phyloP scores from a whole-genome alignment of 305 asterid genomes.

The Striga hermonthica region DNA sequence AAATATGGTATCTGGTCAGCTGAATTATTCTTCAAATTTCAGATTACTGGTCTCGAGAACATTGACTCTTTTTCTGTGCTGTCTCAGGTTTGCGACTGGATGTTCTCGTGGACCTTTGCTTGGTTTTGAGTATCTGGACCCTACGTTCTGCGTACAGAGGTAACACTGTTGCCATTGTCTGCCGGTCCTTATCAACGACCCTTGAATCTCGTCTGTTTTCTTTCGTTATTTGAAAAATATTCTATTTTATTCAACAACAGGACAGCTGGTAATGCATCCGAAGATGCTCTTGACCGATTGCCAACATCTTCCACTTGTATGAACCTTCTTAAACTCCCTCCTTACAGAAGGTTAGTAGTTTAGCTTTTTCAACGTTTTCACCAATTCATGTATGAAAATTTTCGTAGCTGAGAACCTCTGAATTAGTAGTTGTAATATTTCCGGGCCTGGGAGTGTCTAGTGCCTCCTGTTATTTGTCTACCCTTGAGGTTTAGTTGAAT shows the following conservation, averaged over 20 bases:
- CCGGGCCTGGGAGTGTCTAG: constrained; percentile 10
- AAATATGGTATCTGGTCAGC: no score
- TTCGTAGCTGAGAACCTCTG: background rate
- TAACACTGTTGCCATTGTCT: constrained; percentile 13
- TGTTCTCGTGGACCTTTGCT: constrained; percentile 98
- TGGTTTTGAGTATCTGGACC: constrained; percentile 89
- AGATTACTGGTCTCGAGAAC: no score
- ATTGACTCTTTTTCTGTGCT: background rate
- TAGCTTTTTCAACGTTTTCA: constrained; percentile 6
- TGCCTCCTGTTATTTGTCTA: no score
- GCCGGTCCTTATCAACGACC: constrained; percentile 7
- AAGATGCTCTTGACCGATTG: constrained; percentile 78
- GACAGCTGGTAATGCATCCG: constrained; percentile 86
- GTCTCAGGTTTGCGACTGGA: constrained; percentile 80
- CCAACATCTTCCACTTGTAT: constrained; percentile 98
- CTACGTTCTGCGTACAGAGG: constrained; percentile 92
- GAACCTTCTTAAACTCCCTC: constrained; percentile 97
- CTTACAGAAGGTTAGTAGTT: constrained; percentile 69
- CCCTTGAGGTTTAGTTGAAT: background rate
- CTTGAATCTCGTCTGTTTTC: background rate
- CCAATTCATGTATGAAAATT: background rate
- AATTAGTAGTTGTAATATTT: constrained; percentile 8
- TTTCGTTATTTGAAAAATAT: constrained; percentile 11
- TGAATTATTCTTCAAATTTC: no score
- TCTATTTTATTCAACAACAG: constrained; percentile 41